Base-by-base conservation (phyloP, 1,284 basidiomycete species). In the Rhizoctonia solani region DNA sequence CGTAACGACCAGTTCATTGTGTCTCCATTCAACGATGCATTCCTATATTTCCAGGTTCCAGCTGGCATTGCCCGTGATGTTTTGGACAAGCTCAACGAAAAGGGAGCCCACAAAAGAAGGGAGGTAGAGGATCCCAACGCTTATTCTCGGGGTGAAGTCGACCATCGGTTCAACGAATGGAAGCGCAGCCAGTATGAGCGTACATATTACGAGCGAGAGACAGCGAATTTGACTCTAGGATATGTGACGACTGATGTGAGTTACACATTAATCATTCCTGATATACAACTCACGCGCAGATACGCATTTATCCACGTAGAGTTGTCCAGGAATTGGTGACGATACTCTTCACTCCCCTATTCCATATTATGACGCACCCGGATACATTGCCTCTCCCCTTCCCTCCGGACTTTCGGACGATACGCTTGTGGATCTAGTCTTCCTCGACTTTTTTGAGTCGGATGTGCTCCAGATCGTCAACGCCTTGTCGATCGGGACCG, bases 1-100 rank as follows among this genome's bases (percentile, higher is more conserved):
- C 85, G 85, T 73, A 91, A 92, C 74, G 90, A 93, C 75, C 86
- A 91, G 74, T 81, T 91, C 27, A 89, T 88, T 0, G 82, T 85
- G 0, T 85, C 83, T 16, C 73, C 73, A 1, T 74, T 75, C 68
- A 70, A 59, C 0, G 83, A 90, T 72, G 66, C 78, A 8, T 89
- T 90, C 78, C 69, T 82, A n/a, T 89, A 81, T 74, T 81, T 90
- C 58, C 77, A 68, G n/a, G 55, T 69, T 11, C 69, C 71, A 19
- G 76, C 82, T 4, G 74, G 76, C 42, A 73, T 83, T 44, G 87
- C 86, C 2, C 81, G 78, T 16, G 75, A 81, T 69, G 82, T 89
- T 0, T 75, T 89, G 3, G 79, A 82, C 1, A 72, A 79, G n/a
- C 74, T 90, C 66, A 89, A 74, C 53, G 55, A 53, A n/a, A 59